A percentile compares a stretch with the other conserved stretches of the same genome.
Conservation (phyloP, 768 basidiomycete genomes). For the Macrolepiota dolichaula region DNA sequence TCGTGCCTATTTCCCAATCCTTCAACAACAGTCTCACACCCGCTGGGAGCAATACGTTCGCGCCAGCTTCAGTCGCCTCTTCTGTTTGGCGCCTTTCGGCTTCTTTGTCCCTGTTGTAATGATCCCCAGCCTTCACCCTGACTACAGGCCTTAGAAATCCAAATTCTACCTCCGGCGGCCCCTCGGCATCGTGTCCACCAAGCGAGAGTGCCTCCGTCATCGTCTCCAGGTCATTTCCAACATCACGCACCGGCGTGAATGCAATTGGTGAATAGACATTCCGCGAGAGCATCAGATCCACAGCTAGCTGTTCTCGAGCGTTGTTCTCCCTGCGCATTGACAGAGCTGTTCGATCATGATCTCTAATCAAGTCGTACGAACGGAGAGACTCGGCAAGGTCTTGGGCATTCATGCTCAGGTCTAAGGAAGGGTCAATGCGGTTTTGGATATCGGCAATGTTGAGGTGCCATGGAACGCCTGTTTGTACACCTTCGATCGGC, state of each 20-base stretch:
- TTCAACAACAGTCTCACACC: conserved; percentile 63
- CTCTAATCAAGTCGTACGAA: conserved; percentile 38
- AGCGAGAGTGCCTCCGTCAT: conserved; percentile 62
- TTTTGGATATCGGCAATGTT: conserved; percentile 45
- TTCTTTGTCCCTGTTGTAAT: conserved; percentile 21
- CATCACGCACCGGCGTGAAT: conserved; percentile 26
- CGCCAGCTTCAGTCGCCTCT: conserved; percentile 3
- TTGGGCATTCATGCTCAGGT: conserved; percentile 23
- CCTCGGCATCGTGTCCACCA: conserved; percentile 25
- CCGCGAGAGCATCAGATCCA: conserved; percentile 60
- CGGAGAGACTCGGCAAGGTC: conserved; percentile 36
- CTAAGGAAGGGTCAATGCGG: conserved; percentile 35
- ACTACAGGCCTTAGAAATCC: conserved; percentile 54
- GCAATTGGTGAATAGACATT: conserved; percentile 51
- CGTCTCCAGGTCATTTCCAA: conserved; percentile 39
- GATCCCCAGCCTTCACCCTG: conserved; percentile 24
- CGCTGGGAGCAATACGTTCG: conserved; percentile 29
- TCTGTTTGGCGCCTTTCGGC: conserved; percentile 17
- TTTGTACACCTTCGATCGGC: conserved; percentile 31
- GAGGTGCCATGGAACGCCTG: conserved; percentile 50
- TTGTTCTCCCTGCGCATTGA: conserved; percentile 47
- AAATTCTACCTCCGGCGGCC: conserved; percentile 58
- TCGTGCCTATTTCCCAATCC: conserved; percentile 61
- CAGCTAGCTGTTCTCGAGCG: conserved; percentile 56
- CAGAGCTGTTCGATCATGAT: conserved; percentile 30